Base-by-base conservation (phyloP, 257 asterid species). In the Solanum tarapatanum region DNA sequence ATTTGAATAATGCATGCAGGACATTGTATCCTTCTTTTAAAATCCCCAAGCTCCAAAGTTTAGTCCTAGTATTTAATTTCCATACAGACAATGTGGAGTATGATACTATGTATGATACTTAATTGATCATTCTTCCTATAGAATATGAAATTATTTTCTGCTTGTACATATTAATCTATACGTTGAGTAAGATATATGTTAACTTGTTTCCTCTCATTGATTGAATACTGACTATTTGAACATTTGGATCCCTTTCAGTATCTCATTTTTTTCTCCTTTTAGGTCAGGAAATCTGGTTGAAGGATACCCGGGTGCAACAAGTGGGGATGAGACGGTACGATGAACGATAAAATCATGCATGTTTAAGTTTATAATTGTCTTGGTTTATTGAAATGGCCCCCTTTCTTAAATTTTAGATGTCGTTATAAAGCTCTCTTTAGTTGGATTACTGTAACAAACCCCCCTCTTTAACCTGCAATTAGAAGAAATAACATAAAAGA, bases 311-410 rank as follows among this genome's bases (percentile, higher is more conserved):
- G 93, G 98, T 87, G 94, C 95, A 83, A 48, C 96, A 84, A 97
- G 99, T 89, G 99, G 99, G 89, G 99, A 97, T 91, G 99, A 93
- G 88, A 97, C 99, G 94, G 99, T 97, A 93, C 89, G 92, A 88
- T 87, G 66, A 84, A 87, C 86, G 86, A 85, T 79, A 69, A 82
- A 14, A 9, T 82, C 85, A 82, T 48, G 43, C 69, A 48, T 82
- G 26, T 80, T 82, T 28, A 82, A 82, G 28, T 85, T 39, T 88
- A 24, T 30, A n/a, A 43, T 28, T 43, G 33, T 12, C 43, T 28
- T 82, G 16, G 85, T 10, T 48, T 30, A 82, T 82, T 28, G 41
- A 82, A 48, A 48, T 30, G 85, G 21, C 30, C 85, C 21, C 68
- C 26, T 6, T 80, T 48, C 68, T 82, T 36, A 82, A 17, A 48